These are phyloP conservation scores for Populus pruinosa DNA, from an alignment of 345 rosid species.

Conservation along the genomic window DNA sequence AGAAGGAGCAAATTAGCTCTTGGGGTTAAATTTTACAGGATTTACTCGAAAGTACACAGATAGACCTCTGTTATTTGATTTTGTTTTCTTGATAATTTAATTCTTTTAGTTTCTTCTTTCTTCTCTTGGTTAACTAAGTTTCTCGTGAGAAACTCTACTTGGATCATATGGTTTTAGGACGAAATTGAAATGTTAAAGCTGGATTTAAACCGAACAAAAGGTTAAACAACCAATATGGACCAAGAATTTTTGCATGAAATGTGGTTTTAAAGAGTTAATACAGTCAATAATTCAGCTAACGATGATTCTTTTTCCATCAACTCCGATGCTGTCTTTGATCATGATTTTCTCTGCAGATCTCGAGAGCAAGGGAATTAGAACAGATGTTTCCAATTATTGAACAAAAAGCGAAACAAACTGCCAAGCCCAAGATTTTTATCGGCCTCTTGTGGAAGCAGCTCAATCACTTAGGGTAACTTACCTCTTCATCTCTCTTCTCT, in stretches of 20 bases:
- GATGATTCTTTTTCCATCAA: background rate
- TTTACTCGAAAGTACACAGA: background rate
- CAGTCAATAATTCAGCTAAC: background rate
- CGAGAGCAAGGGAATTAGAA: constrained; percentile 49
- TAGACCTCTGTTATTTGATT: background rate
- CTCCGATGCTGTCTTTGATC: background rate
- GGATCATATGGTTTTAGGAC: background rate
- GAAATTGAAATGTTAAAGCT: background rate
- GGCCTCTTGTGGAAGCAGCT: constrained; percentile 93
- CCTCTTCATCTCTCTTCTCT: background rate
- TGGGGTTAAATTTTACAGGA: background rate
- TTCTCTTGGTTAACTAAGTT: background rate
- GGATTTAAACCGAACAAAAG: background rate
- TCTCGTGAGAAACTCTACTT: background rate
- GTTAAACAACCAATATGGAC: background rate
- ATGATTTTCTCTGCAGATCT: constrained; percentile 32
- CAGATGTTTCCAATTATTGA: constrained; percentile 64
- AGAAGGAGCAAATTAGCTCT: background rate
- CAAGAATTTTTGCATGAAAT: background rate
- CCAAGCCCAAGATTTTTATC: constrained; percentile 62
- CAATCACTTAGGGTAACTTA: constrained; percentile 69
- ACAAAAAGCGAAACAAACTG: constrained; percentile 63
- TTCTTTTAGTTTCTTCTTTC: background rate
- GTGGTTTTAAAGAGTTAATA: background rate
- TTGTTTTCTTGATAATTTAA: background rate